Evolutionary conservation across 140 eudicot genomes (phyloP).

Genomic region (Anethum foeniculum): DNA sequence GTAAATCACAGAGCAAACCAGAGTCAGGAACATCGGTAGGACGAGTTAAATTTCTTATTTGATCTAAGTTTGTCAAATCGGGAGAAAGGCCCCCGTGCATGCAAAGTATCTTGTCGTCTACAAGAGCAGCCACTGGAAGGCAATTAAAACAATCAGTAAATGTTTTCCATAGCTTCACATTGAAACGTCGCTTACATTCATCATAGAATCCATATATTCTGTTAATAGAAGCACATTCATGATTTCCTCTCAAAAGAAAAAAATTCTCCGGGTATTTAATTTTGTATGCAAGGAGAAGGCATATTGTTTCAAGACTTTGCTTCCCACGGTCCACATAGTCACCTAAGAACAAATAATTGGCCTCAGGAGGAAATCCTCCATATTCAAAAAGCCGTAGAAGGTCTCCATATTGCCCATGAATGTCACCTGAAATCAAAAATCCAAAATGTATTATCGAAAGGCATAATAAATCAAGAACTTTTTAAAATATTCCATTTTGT

Average conservation of each 20-base stretch:
- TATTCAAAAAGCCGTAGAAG: conserved; percentile 64
- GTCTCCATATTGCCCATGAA: conserved; percentile 77
- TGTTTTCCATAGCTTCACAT: conserved; percentile 61
- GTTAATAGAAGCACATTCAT: conserved; percentile 73
- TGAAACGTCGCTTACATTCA: conserved; percentile 76
- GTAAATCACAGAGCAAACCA: conserved; percentile 77
- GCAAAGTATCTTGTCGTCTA: conserved; percentile 71
- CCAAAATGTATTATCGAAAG: neutral
- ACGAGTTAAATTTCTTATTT: conserved; percentile 54
- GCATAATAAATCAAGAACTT: neutral
- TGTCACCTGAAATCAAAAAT: conserved; percentile 43
- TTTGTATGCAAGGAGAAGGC: conserved; percentile 76
- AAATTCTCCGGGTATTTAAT: conserved; percentile 74
- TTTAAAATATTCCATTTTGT: neutral
- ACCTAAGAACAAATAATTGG: conserved; percentile 68
- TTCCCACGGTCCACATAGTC: conserved; percentile 84
- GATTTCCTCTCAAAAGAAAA: conserved; percentile 70
- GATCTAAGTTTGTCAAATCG: conserved; percentile 52
- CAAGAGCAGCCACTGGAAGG: conserved; percentile 77
- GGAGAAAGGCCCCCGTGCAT: conserved; percentile 91
- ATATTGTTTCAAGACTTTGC: conserved; percentile 71
- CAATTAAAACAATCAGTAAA: conserved; percentile 74
- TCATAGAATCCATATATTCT: conserved; percentile 76
- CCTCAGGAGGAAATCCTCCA: conserved; percentile 71
- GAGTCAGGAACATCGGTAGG: conserved; percentile 72